A percentile compares a stretch with the other conserved stretches of the same genome.
phyloP scores from a whole-genome alignment of 495 filamentous ascomycete species.

The Chlorociboria aeruginascens region DNA sequence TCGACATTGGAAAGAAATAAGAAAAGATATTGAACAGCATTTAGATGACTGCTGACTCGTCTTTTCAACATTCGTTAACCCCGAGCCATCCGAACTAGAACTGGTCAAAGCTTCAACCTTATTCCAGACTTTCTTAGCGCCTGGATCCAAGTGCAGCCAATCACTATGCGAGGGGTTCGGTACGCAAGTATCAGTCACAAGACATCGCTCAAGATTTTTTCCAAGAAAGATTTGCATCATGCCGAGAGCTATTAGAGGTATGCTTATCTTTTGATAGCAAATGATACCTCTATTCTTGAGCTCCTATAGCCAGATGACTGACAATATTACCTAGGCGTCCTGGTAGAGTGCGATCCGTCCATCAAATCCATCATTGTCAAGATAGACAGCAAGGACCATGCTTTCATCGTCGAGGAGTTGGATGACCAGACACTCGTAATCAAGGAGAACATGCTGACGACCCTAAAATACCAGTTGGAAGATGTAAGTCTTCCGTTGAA shows the following conservation, averaged over 20 bases:
- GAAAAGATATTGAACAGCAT: background rate
- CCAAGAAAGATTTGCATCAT: conserved; percentile 1
- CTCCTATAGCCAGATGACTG: background rate
- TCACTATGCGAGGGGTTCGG: too few species aligned
- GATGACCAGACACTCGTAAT: conserved; percentile 63
- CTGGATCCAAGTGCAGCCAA: background rate
- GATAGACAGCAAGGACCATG: conserved; percentile 41
- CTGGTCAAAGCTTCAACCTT: too few species aligned
- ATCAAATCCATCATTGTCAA: conserved; percentile 49
- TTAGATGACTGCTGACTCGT: background rate
- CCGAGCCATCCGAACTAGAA: background rate
- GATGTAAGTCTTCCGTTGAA: conserved; percentile 32
- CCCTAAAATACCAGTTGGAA: conserved; percentile 46
- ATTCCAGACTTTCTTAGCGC: too few species aligned
- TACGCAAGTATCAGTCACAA: background rate
- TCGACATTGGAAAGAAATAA: background rate
- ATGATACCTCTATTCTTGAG: too few species aligned
- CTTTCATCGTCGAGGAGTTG: conserved; percentile 54
- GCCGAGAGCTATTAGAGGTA: conserved; percentile 15
- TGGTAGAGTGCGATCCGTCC: conserved; percentile 60
- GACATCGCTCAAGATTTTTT: background rate
- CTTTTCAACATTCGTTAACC: background rate
- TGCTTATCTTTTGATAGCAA: background rate
- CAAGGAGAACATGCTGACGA: conserved; percentile 54
- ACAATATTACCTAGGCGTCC: conserved; percentile 29